A percentile compares a stretch with the other conserved stretches of the same genome.
Conservation (phyloP, 805 yeast species). For the Metschnikowia anglica region DNA sequence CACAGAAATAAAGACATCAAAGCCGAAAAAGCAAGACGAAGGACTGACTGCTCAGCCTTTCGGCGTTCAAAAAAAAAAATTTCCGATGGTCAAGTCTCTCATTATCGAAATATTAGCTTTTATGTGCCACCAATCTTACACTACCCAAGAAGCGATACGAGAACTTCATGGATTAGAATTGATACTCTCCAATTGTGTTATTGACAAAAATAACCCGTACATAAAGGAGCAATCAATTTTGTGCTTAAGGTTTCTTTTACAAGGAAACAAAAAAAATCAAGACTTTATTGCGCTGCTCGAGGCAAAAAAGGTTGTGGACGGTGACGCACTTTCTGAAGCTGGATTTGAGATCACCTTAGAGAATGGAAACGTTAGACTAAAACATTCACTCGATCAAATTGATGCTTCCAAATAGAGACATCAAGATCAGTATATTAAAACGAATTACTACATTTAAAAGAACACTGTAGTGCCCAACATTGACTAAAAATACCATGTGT, state of each 20-base stretch:
- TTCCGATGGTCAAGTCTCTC: conserved; percentile 67
- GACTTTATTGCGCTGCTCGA: conserved; percentile 72
- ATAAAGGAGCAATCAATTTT: conserved; percentile 82
- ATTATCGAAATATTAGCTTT: conserved; percentile 65
- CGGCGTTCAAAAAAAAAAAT: conserved; percentile 22
- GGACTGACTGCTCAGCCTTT: conserved; percentile 5
- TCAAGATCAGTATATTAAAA: no score
- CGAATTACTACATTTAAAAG: no score
- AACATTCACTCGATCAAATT: conserved; percentile 23
- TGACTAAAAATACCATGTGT: no score
- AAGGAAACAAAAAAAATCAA: conserved; percentile 69
- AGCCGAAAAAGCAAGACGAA: not conserved
- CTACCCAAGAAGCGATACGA: conserved; percentile 67
- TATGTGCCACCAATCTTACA: conserved; percentile 49
- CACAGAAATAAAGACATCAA: conserved; percentile 21
- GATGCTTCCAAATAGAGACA: no score
- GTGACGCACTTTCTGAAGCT: conserved; percentile 55
- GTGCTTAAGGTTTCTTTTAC: conserved; percentile 68
- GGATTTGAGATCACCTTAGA: conserved; percentile 76
- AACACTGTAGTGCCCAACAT: no score
- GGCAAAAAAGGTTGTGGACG: conserved; percentile 64
- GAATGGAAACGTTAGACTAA: conserved; percentile 67
- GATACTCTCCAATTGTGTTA: conserved; percentile 74
- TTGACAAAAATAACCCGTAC: conserved; percentile 87
- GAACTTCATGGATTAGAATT: conserved; percentile 66